A percentile compares a stretch with the other conserved stretches of the same genome.
These are phyloP conservation scores for Trichoderma gracile DNA, from an alignment of 2,329 filamentous ascomycete species.

Conservation along the genomic window DNA sequence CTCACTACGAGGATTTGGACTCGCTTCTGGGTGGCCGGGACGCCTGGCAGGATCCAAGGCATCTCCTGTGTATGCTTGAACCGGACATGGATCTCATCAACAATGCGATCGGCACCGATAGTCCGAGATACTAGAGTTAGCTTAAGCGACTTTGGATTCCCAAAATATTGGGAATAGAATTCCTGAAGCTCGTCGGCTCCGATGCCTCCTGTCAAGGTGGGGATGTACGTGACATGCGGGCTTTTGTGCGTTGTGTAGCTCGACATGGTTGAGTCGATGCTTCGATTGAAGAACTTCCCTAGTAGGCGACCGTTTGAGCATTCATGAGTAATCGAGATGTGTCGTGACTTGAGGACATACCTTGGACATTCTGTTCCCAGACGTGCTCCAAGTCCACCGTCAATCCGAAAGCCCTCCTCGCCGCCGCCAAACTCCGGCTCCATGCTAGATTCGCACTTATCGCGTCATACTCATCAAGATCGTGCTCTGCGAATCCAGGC, in stretches of 20 bases:
- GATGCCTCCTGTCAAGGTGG: conserved; percentile 64
- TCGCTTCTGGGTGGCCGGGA: conserved; percentile 54
- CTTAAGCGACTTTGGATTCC: conserved; percentile 60
- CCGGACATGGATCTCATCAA: conserved; percentile 62
- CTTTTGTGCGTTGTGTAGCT: conserved; percentile 61
- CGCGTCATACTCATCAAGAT: conserved; percentile 67
- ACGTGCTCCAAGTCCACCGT: conserved; percentile 64
- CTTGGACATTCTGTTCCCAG: conserved; percentile 65
- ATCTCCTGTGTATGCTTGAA: conserved; percentile 60
- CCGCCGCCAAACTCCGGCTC: conserved; percentile 60
- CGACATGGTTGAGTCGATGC: conserved; percentile 61
- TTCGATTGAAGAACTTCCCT: conserved; percentile 58
- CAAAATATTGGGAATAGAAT: conserved; percentile 68
- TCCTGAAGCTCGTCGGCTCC: conserved; percentile 58
- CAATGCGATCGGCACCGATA: conserved; percentile 62
- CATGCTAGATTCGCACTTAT: conserved; percentile 67
- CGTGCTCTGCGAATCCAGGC: conserved; percentile 69
- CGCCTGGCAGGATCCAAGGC: conserved; percentile 62
- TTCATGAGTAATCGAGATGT: not conserved
- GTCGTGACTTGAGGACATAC: conserved; percentile 39
- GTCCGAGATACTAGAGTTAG: conserved; percentile 66
- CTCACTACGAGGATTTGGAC: conserved; percentile 60
- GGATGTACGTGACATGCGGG: conserved; percentile 69
- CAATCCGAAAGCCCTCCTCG: conserved; percentile 64
- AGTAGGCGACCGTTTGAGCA: conserved; percentile 26